Conservation (phyloP, 768 basidiomycete genomes). For the Sistotremastrum niveocremeum region DNA sequence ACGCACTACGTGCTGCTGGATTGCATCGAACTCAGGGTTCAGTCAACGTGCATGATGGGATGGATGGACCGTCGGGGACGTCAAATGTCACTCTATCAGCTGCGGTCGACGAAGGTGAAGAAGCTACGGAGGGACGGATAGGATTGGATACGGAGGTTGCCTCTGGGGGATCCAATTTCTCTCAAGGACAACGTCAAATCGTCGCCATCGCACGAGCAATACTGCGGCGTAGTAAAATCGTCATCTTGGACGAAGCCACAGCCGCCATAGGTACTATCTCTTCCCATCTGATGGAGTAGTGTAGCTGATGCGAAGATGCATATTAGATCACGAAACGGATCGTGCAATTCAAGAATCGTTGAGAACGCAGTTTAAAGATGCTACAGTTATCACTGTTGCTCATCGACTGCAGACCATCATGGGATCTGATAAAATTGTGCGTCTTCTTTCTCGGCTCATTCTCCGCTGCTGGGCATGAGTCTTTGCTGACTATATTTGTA, state of each 20-base stretch:
- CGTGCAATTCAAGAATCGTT: conserved; percentile 30
- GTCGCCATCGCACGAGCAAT: conserved; percentile 27
- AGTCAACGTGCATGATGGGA: conserved; percentile 4
- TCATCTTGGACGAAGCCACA: conserved; percentile 30
- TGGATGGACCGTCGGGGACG: not conserved
- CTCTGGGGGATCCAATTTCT: conserved; percentile 7
- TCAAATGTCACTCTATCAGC: conserved; percentile 10
- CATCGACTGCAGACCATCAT: conserved; percentile 19
- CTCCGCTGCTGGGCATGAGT: conserved; percentile 11
- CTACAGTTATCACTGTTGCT: conserved; percentile 28
- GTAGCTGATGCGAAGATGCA: conserved; percentile 1
- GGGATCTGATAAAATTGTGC: conserved; percentile 8
- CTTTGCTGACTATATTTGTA: conserved; percentile 6
- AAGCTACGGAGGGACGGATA: conserved; percentile 18
- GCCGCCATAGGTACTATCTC: conserved; percentile 9
- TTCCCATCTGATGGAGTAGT: conserved; percentile 8
- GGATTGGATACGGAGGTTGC: conserved; percentile 19
- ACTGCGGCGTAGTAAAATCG: not conserved
- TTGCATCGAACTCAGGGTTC: conserved; percentile 7
- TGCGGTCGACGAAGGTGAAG: conserved; percentile 2
- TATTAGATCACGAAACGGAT: conserved; percentile 31
- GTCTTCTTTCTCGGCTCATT: conserved; percentile 5
- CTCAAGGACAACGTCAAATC: conserved; percentile 28
- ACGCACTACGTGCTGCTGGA: conserved; percentile 27
- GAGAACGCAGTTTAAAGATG: conserved; percentile 20